These are phyloP conservation scores for Prunus padus DNA, from an alignment of 306 rosid species.

Conservation along the genomic window DNA sequence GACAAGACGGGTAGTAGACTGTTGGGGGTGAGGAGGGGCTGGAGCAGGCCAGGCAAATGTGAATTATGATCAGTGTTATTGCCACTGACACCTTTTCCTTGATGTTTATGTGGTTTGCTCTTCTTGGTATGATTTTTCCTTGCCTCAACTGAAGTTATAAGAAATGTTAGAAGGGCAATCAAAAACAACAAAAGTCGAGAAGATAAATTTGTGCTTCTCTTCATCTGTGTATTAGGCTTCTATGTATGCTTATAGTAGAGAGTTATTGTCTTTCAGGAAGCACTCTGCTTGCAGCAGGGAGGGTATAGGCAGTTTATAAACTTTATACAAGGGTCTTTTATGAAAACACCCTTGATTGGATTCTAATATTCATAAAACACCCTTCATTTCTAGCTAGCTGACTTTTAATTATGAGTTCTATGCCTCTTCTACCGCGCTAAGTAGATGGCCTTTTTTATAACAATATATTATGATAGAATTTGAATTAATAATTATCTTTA, in stretches of 20 bases:
- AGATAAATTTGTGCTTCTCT: slow-evolving; percentile 35
- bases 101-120: slow-evolving; percentile 45
- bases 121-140: slow-evolving; percentile 52
- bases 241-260: slow-evolving; percentile 4
- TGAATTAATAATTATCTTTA: too few species aligned
- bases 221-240: slow-evolving; percentile 28
- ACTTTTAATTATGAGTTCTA: background rate
- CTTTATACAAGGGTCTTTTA: slow-evolving; percentile 36
- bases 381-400: slow-evolving; percentile 9
- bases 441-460: too few species aligned
- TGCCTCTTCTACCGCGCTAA: background rate
- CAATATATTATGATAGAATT: too few species aligned
- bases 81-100: slow-evolving; percentile 32
- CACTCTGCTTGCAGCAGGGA: slow-evolving; percentile 10
- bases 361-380: slow-evolving; percentile 7
- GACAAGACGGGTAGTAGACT: slow-evolving; percentile 45
- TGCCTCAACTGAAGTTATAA: slow-evolving; percentile 54
- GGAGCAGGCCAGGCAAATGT: slow-evolving; percentile 41
- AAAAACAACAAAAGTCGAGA: slow-evolving; percentile 35
- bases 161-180: slow-evolving; percentile 38
- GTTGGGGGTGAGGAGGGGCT: slow-evolving; percentile 39
- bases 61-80: slow-evolving; percentile 20
- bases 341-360: slow-evolving; percentile 25
- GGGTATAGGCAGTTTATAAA: slow-evolving; percentile 40
- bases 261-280: slow-evolving; percentile 23